These are phyloP conservation scores for Emericellopsis terricola DNA, from an alignment of 495 filamentous ascomycete genomes.

Conservation along the genomic window DNA sequence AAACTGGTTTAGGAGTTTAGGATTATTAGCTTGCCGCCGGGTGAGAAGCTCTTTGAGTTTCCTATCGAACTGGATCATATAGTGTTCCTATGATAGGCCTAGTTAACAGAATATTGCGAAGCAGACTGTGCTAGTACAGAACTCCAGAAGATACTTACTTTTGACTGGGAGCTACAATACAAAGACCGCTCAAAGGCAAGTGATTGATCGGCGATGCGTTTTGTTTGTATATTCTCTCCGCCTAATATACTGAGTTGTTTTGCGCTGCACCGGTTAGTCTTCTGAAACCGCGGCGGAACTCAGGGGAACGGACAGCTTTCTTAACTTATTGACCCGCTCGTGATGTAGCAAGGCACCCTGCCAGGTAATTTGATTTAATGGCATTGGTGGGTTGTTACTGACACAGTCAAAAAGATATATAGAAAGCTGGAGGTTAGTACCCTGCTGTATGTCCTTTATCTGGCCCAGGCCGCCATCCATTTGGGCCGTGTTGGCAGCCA, in stretches of 20 bases:
- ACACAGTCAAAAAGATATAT: too few species aligned
- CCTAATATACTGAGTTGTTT: too few species aligned
- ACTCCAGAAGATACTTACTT: neutral
- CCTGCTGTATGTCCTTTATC: too few species aligned
- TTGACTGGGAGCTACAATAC: neutral
- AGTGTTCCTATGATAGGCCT: slow-evolving; percentile 17
- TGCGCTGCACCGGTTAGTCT: neutral
- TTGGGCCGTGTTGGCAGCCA: too few species aligned
- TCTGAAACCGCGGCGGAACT: neutral
- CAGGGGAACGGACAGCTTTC: slow-evolving; percentile 11
- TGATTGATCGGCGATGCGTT: neutral
- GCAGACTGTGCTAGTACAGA: neutral
- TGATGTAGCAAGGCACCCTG: slow-evolving; percentile 7
- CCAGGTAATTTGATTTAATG: slow-evolving; percentile 7
- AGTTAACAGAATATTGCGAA: too few species aligned
- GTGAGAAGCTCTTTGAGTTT: slow-evolving; percentile 18
- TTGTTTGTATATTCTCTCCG: neutral
- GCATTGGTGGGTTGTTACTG: neutral
- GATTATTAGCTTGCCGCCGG: slow-evolving; percentile 22
- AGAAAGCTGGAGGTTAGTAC: too few species aligned
- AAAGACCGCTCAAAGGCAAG: neutral
- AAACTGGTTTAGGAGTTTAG: slow-evolving; percentile 20
- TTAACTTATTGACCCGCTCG: slow-evolving; percentile 11
- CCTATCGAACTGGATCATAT: slow-evolving; percentile 15
- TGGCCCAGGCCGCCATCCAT: too few species aligned